Base-by-base conservation (phyloP, 441 rosid genomes). In the Kokia cookei region DNA sequence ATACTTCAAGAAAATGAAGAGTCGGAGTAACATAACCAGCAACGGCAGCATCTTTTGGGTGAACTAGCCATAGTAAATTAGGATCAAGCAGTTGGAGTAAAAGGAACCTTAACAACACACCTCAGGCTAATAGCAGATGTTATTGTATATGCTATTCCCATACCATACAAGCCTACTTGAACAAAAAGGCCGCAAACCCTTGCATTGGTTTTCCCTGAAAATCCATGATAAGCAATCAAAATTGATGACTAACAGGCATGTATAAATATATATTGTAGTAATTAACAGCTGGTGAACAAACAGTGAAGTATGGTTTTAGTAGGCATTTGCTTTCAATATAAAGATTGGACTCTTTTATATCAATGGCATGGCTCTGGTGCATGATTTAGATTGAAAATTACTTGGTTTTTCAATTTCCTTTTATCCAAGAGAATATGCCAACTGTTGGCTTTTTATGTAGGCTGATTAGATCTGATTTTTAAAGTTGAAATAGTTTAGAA, bases 91-190 rank as follows among this genome's bases (percentile, higher is more conserved):
- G 45, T 29, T 43, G 71, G 17, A 53, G 61, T 69, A 29, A 29
- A 55, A 54, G 48, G 27, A 14, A 63, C 24, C 24, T 43, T 59
- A 43, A 40, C 2, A 43, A 19, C 78, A 32, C 57, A 88, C 94
- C 84, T 85, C 54, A 84, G 63, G 74, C 92, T 83, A 66, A 70
- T 83, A 32, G 89, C 88, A 55, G 87, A 75, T 29, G 87, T 82
- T 61, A 90, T 83, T 65, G 86, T 84, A 69, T 83, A 88, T 19
- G 94, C 88, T 77, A 90, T 64, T 42, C 87, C 86, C 50, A 45
- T 4, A 53, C 94, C 92, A 40, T 74, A 65, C 11, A 88, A 82
- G 65, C 75, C 63, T 75, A 77, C 83, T 62, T 86, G 76, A 19
- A 74, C 84, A 70, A 88, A 76, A 3, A 80, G 42, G 57, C 81